A percentile compares a stretch with the other conserved stretches of the same genome.
Evolutionary conservation across 2,329 filamentous ascomycete genomes (phyloP).

Genomic region (Penicillium corylophilum): DNA sequence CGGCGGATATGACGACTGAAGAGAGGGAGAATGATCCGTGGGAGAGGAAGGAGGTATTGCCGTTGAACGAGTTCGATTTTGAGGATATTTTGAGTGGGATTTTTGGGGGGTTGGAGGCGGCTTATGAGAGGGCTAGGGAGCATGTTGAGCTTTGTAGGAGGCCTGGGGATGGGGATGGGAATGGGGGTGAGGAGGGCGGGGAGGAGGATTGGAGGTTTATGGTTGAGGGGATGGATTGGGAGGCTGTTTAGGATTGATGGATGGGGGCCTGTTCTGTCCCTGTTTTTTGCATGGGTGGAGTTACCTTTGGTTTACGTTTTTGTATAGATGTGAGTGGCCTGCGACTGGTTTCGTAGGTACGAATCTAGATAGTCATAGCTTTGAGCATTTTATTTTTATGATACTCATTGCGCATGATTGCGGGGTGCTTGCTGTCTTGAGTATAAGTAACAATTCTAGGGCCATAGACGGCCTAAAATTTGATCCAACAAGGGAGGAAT

Average conservation of each 20-base stretch:
- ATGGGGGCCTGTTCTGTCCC: background rate
- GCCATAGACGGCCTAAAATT: no score
- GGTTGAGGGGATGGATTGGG: conserved; percentile 62
- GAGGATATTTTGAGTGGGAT: conserved; percentile 59
- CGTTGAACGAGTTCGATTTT: conserved; percentile 62
- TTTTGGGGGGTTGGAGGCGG: conserved; percentile 59
- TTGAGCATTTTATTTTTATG: background rate
- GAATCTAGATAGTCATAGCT: no score
- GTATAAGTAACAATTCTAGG: no score
- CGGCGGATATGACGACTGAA: conserved; percentile 52
- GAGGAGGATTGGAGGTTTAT: conserved; percentile 58
- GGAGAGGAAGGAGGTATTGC: conserved; percentile 25
- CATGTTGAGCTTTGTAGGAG: conserved; percentile 39
- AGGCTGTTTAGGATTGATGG: conserved; percentile 33
- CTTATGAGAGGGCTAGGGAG: conserved; percentile 53
- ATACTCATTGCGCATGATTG: background rate
- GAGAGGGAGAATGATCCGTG: conserved; percentile 24
- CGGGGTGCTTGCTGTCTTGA: background rate
- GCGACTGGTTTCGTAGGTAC: background rate
- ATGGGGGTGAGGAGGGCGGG: conserved; percentile 31
- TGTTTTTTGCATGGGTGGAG: conserved; percentile 7
- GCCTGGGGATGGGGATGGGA: conserved; percentile 14
- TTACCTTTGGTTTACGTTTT: background rate
- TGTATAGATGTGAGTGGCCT: background rate
- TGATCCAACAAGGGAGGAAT: no score